Base-by-base conservation (phyloP, 306 rosid genomes). In the Dalbergia oliveri region DNA sequence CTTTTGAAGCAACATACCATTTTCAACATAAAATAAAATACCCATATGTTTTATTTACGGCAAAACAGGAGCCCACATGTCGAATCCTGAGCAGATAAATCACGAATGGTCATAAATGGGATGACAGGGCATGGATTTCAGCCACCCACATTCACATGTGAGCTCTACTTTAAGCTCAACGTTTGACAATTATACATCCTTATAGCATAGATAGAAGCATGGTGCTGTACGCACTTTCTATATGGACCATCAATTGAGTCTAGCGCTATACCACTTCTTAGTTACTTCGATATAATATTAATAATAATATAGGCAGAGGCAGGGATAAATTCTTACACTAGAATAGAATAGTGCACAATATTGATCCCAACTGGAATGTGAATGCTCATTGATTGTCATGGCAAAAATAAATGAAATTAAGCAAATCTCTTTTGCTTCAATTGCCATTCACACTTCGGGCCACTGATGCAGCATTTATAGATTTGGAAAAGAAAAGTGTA, bases 201-300 rank as follows among this genome's bases (percentile, higher is more conserved):
- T 4, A 54, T 43, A 60, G 79, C 31, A 21, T 21, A 26, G 31
- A 15, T 14, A 43, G 31, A 81, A 61, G 34, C 58, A 54, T 26
- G 0, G 33, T 57, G 35, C 8, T 39, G 12, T 54, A 26, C 11
- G 14, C 1, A 44, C 68, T 73, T 73, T 54, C 54, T 11, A 15
- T n/a, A 16, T 26, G 79, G 80, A 81, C 80, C 51, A 47, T 35
- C 33, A 72, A 73, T 57, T 57, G 39, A 34, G 35, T 19, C 23
- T 3, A 57, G 41, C 31, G 9, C 66, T 54, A 43, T 43, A 43
- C 44, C 21, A 62, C 44, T 34, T 61, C 35, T n/a, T 16, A 13
- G 1, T 9, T 56, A 34, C 19, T 63, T 34, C 34, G 68, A 23
- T 21, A 47, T 43, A 0, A 43, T 43, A 9, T 43, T 0, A 6